Evolutionary conservation across 169 alveolate species (phyloP), one percentile per base, ranked within the genome.

Genomic region (Sarcocystis neurona): DNA sequence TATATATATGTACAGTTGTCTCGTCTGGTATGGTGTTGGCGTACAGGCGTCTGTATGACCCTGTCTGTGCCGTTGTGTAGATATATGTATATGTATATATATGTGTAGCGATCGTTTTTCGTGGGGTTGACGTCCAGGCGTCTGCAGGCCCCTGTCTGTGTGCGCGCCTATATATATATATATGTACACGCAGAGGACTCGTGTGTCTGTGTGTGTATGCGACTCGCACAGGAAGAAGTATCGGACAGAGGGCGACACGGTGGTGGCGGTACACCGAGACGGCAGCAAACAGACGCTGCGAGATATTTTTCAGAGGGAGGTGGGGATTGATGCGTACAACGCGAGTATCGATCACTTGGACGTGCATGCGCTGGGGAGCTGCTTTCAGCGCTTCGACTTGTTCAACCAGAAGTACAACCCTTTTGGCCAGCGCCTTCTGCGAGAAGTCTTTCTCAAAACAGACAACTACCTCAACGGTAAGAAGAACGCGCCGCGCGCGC

Each of bases 321-420:
- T 95, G 47, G 96, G 96, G 18, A 74, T 93, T 43, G 89, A 90
- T 23, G 94, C 96, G 8, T 80, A 92, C 77, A 94, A 94, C 58
- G 92, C 93, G 37, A 94, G 96, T 10, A 90, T 94, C 15, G 98
- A 95, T 60, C 93, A 86, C 53, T 72, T 97, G 80, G 94, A 94
- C 85, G 96, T 95, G 75, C 95, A 96, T 56, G 98, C 98, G 27
- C 96, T 96, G 85, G 96, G 97, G 48, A 92, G 93, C 27, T 94
- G 98, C 46, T 97, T 96, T 78, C 97, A 96, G 66, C 94, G 99
- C 47, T 97, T 97, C 77, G 99, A 97, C 88, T 94, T 96, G 27
- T 97, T 97, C 93, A 97, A 97, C 60, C 93, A 93, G 86, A 97
- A 97, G 94, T 96, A 96, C 68, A 96, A 95, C 84, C 98, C 98